Base-by-base conservation (phyloP, 352 stramenopile genomes). In the Aphanomyces cochlioides region DNA sequence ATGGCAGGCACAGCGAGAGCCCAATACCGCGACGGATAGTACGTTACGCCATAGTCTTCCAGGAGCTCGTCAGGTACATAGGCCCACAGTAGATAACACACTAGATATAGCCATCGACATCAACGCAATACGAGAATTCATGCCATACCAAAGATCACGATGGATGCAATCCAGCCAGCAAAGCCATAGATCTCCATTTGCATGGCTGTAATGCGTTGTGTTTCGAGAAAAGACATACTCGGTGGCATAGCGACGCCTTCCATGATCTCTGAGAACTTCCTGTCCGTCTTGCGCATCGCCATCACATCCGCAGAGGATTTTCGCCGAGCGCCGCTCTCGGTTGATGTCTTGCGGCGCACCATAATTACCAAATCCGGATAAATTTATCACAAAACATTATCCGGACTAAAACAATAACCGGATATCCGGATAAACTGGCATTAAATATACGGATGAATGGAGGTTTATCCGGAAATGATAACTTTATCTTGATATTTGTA, bases 1-100 rank as follows among this genome's bases (percentile, higher is more conserved):
- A 92, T 85, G 15, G 87, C 79, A 12, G 90, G 90, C n/a, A 93
- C 77, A 0, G 90, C 90, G 56, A 97, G 78, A 3, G 90, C 88
- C 90, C 88, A 97, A 78, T 93, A 90, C 77, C 96, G 95, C 63
- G 85, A 92, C 37, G 90, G 88, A 61, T 93, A 89, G 77, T 96
- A 96, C 53, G 90, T 93, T 47, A 96, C 79, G 0, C 90, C 90
- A 73, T 95, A 89, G 2, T 78, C 77, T 41, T 84, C 72, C 40
- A 97, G 75, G 48, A 87, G 90, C 54, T 70, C 64, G 58, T 97
- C 88, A 0, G 90, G 88, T 10, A 96, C 72, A 61, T 95, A 97
- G 15, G 90, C 89, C 90, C 90, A 97, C 56, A 92, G 73, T 39
- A 97, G 77, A 74, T 93, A 96, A 21, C 92, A 73, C 59, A 90